Conservation (phyloP, 306 rosid genomes). For the Datisca glomerata region DNA sequence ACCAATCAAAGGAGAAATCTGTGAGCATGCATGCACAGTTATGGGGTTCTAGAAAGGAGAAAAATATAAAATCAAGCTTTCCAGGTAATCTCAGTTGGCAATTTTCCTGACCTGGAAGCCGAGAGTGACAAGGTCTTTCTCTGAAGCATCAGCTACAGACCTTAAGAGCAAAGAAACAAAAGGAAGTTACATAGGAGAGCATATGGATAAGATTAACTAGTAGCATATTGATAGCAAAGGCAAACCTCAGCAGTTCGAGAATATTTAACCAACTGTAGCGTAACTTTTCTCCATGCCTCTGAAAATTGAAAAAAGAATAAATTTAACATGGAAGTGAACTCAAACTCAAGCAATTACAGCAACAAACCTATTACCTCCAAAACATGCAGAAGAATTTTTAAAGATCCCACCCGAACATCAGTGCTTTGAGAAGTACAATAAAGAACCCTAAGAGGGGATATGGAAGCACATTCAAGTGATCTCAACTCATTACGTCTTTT, state of each 20-base stretch:
- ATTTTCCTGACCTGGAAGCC: constrained; percentile 78
- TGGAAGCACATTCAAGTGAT: constrained; percentile 77
- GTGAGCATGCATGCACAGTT: no score
- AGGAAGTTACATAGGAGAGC: constrained; percentile 11
- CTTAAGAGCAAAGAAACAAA: constrained; percentile 29
- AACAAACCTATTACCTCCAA: constrained; percentile 54
- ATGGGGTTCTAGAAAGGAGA: no score
- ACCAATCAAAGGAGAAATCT: no score
- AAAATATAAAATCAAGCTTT: not conserved
- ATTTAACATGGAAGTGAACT: constrained; percentile 11
- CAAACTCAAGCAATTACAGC: constrained; percentile 11
- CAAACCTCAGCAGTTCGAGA: constrained; percentile 93
- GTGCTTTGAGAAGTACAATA: constrained; percentile 65
- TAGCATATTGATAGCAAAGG: constrained; percentile 7
- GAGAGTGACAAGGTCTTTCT: constrained; percentile 86
- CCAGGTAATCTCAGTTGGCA: not conserved
- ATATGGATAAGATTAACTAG: constrained; percentile 5
- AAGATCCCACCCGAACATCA: constrained; percentile 72
- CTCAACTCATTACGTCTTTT: constrained; percentile 28
- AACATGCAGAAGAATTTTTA: constrained; percentile 93
- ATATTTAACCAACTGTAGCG: constrained; percentile 81
- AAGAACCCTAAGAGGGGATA: constrained; percentile 75
- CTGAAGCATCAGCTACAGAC: constrained; percentile 85
- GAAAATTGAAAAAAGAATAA: constrained; percentile 18
- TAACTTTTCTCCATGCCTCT: constrained; percentile 91